Percentiles rank a stretch among this genome's conserved stretches.
phyloP scores from a whole-genome alignment of 2,329 filamentous ascomycete genomes.

The Paraphaeosphaeria minitans region DNA sequence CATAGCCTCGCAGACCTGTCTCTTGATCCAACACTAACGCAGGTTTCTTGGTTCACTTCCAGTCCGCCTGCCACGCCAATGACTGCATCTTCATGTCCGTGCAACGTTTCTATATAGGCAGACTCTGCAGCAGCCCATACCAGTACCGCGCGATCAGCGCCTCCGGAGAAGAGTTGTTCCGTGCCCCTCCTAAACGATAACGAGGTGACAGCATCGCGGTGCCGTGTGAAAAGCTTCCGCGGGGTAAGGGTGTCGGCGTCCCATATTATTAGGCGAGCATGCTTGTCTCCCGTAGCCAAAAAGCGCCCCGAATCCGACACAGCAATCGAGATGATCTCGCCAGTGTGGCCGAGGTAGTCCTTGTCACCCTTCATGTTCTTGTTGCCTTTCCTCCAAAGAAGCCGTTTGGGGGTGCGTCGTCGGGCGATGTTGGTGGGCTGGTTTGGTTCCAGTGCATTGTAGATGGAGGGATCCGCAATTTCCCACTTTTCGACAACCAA shows the following conservation, averaged over 20 bases:
- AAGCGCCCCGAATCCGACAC: constrained; percentile 89
- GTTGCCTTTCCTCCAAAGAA: constrained; percentile 68
- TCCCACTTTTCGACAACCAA: constrained; percentile 87
- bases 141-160: constrained; percentile 91
- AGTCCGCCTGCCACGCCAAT: constrained; percentile 70
- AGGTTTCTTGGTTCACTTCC: constrained; percentile 78
- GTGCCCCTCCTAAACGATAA: constrained; percentile 83
- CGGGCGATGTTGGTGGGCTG: constrained; percentile 54
- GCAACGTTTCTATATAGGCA: constrained; percentile 93
- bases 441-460: constrained; percentile 25
- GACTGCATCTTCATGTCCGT: constrained; percentile 92
- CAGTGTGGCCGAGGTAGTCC: constrained; percentile 72
- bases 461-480: constrained; percentile 62
- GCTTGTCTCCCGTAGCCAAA: constrained; percentile 85
- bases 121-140: constrained; percentile 92
- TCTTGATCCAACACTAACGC: constrained; percentile 85
- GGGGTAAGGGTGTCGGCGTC: constrained; percentile 79
- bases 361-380: constrained; percentile 64
- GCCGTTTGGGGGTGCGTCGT: constrained; percentile 65
- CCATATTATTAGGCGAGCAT: constrained; percentile 86
- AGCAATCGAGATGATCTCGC: constrained; percentile 79
- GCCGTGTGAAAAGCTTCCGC: constrained; percentile 84
- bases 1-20: constrained; percentile 91
- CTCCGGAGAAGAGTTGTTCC: constrained; percentile 91
- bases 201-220: constrained; percentile 84